Evolutionary conservation across 2,329 filamentous ascomycete species (phyloP).

Genomic region (Botryotinia globosa): DNA sequence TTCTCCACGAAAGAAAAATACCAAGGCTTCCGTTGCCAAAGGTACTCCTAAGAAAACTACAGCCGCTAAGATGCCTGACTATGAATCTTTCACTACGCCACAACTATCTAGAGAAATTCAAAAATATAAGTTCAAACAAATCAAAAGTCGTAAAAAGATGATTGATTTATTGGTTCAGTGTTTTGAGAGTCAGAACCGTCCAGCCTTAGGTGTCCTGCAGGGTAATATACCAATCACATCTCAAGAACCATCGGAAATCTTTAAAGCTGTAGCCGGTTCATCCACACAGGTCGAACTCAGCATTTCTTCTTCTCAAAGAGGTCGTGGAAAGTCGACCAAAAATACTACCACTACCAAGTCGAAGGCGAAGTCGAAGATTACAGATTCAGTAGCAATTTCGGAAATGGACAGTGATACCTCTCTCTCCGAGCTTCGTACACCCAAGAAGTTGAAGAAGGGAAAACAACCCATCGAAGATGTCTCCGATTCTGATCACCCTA

Average conservation of each 20-base stretch:
- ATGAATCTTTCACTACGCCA: slow-evolving; percentile 57
- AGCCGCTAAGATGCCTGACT: slow-evolving; percentile 49
- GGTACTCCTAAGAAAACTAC: neutral
- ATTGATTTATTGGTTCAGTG: slow-evolving; percentile 67
- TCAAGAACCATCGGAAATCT: neutral
- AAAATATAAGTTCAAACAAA: slow-evolving; percentile 68
- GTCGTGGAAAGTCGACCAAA: slow-evolving; percentile 47
- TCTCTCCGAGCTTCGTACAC: slow-evolving; percentile 33
- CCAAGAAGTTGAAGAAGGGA: slow-evolving; percentile 33
- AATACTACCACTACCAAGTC: slow-evolving; percentile 24
- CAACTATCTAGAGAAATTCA: slow-evolving; percentile 61
- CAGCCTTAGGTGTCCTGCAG: slow-evolving; percentile 31
- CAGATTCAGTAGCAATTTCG: slow-evolving; percentile 24
- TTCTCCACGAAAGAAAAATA: neutral
- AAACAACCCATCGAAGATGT: slow-evolving; percentile 46
- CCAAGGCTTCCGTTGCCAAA: slow-evolving; percentile 20
- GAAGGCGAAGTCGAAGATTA: slow-evolving; percentile 28
- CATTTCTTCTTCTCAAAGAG: slow-evolving; percentile 37
- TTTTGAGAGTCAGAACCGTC: slow-evolving; percentile 58
- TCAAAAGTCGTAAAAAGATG: slow-evolving; percentile 67
- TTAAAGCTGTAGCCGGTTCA: slow-evolving; percentile 7
- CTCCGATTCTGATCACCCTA: slow-evolving; percentile 46
- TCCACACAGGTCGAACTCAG: slow-evolving; percentile 25
- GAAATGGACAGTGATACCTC: slow-evolving; percentile 29
- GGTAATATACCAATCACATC: slow-evolving; percentile 27